These are phyloP conservation scores for Trifolium fragiferum DNA, from an alignment of 306 rosid species.

Conservation along the genomic window DNA sequence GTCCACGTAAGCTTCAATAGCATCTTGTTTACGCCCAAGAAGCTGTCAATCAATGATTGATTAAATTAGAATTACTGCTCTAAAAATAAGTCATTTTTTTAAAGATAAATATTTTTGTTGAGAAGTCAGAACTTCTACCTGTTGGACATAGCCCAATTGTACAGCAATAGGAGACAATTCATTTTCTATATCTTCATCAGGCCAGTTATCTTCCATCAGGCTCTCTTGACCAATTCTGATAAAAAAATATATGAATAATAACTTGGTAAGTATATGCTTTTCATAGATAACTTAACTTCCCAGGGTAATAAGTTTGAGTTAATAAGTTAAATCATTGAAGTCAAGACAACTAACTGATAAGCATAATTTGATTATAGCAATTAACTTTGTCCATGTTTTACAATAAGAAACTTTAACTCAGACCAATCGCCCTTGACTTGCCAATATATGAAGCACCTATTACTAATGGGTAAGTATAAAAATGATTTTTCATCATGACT, in stretches of 20 bases:
- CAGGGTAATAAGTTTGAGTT: slow-evolving; percentile 2
- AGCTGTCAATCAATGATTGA: slow-evolving; percentile 62
- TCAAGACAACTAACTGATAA: slow-evolving; percentile 15
- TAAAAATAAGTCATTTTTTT: slow-evolving; percentile 11
- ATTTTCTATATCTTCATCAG: slow-evolving; percentile 83
- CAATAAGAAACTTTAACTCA: neutral
- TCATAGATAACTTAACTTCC: neutral
- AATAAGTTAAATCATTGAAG: slow-evolving; percentile 21
- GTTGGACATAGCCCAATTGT: slow-evolving; percentile 93
- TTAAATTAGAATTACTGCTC: slow-evolving; percentile 44
- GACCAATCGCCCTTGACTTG: slow-evolving; percentile 15
- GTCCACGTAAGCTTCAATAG: slow-evolving; percentile 67
- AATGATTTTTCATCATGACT: slow-evolving; percentile 16
- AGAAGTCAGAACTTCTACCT: slow-evolving; percentile 53
- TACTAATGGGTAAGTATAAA: slow-evolving; percentile 10
- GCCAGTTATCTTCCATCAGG: slow-evolving; percentile 70
- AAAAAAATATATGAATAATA: slow-evolving; percentile 20
- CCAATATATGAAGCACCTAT: slow-evolving; percentile 1
- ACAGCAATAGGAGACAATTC: slow-evolving; percentile 95
- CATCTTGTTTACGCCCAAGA: slow-evolving; percentile 81
- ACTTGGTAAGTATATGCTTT: slow-evolving; percentile 35
- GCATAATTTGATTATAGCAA: slow-evolving; percentile 26
- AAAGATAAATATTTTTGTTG: slow-evolving; percentile 25
- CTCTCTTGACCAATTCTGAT: slow-evolving; percentile 89
- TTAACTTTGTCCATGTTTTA: neutral